Evolutionary conservation across 2,329 filamentous ascomycete genomes (phyloP).

Genomic region (Fusarium odoratissimum): DNA sequence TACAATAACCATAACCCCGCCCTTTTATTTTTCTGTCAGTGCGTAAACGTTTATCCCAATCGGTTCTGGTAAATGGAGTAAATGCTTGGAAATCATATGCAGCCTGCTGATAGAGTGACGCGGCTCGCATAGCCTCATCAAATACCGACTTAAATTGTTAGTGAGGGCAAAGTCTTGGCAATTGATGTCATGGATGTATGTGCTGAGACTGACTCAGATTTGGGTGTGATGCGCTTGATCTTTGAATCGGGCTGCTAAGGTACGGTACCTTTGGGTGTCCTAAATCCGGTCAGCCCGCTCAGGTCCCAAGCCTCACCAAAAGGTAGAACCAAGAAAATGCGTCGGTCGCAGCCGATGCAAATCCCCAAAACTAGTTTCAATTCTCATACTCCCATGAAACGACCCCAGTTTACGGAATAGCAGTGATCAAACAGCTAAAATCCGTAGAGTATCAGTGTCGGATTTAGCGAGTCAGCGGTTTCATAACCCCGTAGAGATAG

Average conservation of each 20-base stretch:
- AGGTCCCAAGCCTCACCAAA: background rate
- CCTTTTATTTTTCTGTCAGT: background rate
- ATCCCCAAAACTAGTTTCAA: background rate
- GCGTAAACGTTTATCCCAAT: background rate
- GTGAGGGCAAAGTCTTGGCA: background rate
- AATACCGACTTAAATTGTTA: background rate
- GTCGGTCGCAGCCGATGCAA: background rate
- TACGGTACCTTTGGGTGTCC: background rate
- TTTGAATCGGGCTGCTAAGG: background rate
- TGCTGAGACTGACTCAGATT: background rate
- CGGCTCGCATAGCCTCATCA: constrained; percentile 2
- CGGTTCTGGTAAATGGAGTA: background rate
- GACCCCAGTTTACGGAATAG: constrained; percentile 1
- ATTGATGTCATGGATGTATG: background rate
- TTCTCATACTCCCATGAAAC: background rate
- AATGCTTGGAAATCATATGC: background rate
- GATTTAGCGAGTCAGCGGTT: constrained; percentile 11
- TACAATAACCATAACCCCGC: background rate
- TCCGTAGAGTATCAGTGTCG: background rate
- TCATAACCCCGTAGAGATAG: constrained; percentile 1
- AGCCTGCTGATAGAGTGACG: background rate
- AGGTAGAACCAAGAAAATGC: background rate
- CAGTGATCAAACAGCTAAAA: background rate
- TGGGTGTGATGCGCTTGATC: background rate
- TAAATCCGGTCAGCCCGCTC: background rate